Evolutionary conservation across 2,329 filamentous ascomycete species (phyloP), one percentile per base, ranked within the genome.

Genomic region (Trichoderma endophyticum): DNA sequence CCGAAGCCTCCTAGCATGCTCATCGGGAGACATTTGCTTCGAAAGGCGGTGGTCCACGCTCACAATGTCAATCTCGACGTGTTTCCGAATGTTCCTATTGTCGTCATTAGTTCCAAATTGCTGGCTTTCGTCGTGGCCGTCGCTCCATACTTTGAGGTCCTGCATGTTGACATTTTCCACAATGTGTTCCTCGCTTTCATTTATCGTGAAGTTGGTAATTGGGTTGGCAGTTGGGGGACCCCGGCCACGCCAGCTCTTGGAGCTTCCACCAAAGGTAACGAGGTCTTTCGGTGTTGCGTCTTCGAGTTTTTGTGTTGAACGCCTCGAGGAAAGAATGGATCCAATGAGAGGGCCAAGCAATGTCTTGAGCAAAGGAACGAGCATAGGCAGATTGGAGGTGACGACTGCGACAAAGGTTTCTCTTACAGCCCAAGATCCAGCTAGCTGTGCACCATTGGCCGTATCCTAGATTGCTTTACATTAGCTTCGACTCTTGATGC

Each of bases 351-450:
- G 76, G 7, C 70, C 73, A 3, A 76, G 64, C 80, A 82, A 83
- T 59, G 73, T 75, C 73, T 83, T 82, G 68, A 86, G 71, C 2
- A 86, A 77, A 8, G 85, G 83, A 77, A 85, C 85, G 68, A 86
- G 79, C 79, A 84, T 81, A 4, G 81, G 83, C 2, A 84, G 77
- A 74, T 84, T 84, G 8, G 83, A 84, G 0, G 81, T 83, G 60
- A 84, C 77, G 43, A 83, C 79, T 4, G 83, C 83, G 28, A 84
- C 81, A 62, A 85, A 85, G 6, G 82, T 82, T 61, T 85, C 84
- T 11, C 83, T 80, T 7, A 82, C 79, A 6, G 81, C 83, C 83
- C 83, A 85, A 2, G 80, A 80, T 3, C 82, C 83, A 7, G 83
- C 82, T 5, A 83, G 77, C 28, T 81, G 79, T 1, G 83, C 80